Conservation (phyloP, 176 grass and related monocot species). For the Oropetium thomaeum region DNA sequence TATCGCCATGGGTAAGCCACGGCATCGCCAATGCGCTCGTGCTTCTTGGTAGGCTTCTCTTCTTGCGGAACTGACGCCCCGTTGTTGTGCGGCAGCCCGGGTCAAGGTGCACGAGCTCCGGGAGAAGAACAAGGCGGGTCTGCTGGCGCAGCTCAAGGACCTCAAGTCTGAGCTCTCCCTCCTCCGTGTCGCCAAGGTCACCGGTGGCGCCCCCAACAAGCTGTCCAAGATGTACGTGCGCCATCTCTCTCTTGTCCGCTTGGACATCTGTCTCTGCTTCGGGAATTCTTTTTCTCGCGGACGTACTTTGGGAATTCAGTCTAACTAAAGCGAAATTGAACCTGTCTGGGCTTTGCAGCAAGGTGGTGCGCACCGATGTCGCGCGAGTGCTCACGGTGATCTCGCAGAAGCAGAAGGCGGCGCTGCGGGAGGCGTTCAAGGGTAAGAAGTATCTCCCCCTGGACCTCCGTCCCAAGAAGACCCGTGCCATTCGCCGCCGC, state of each 20-base stretch:
- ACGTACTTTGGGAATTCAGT: no score
- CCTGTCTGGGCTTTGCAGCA: slow-evolving; percentile 25
- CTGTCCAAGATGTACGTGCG: slow-evolving; percentile 73
- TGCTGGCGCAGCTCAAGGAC: slow-evolving; percentile 66
- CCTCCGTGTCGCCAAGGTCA: slow-evolving; percentile 35
- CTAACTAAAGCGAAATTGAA: background rate
- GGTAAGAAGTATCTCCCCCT: slow-evolving; percentile 36
- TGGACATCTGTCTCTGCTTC: no score
- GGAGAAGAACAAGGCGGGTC: slow-evolving; percentile 70
- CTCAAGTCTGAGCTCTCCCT: slow-evolving; percentile 59
- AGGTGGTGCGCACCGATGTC: slow-evolving; percentile 60
- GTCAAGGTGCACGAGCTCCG: slow-evolving; percentile 91
- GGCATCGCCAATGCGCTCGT: background rate
- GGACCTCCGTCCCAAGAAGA: slow-evolving; percentile 76
- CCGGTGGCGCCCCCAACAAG: slow-evolving; percentile 91
- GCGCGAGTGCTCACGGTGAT: slow-evolving; percentile 51
- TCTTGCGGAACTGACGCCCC: slow-evolving; percentile 6
- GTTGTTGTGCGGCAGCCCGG: slow-evolving; percentile 41
- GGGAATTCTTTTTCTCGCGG: background rate
- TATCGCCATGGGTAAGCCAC: slow-evolving; percentile 34
- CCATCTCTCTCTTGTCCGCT: background rate
- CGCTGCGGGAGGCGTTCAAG: slow-evolving; percentile 52
- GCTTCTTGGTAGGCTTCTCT: background rate
- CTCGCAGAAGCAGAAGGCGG: slow-evolving; percentile 63
- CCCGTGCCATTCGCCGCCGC: slow-evolving; percentile 52